Percentiles rank a stretch among this genome's conserved stretches.
Evolutionary conservation across 768 basidiomycete species (phyloP).

Genomic region (Mrakia frigida): DNA sequence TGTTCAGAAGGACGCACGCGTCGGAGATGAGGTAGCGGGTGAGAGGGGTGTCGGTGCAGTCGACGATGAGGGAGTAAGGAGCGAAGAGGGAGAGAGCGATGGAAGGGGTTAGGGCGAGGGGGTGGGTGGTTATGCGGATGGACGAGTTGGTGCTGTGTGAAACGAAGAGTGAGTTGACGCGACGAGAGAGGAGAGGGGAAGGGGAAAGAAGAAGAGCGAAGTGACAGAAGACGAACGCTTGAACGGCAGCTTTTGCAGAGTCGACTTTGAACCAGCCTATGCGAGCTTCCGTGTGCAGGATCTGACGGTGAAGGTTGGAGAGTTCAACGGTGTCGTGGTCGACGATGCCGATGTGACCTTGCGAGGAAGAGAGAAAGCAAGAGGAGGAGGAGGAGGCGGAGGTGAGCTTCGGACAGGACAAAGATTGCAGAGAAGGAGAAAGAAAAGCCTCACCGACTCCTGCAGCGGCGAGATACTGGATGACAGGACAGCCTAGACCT

Average conservation of each 20-base stretch:
- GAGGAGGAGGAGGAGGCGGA: background rate
- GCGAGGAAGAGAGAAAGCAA: background rate
- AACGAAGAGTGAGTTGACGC: background rate
- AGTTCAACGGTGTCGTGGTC: slow-evolving; percentile 83
- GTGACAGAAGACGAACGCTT: slow-evolving; percentile 51
- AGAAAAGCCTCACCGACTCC: slow-evolving; percentile 72
- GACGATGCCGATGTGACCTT: slow-evolving; percentile 77
- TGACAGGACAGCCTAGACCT: slow-evolving; percentile 88
- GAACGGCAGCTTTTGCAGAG: slow-evolving; percentile 68
- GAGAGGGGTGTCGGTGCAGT: slow-evolving; percentile 90
- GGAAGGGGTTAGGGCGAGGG: slow-evolving; percentile 50
- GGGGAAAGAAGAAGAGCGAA: background rate
- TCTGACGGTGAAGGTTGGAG: slow-evolving; percentile 87
- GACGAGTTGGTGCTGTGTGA: slow-evolving; percentile 64
- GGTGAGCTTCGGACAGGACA: background rate
- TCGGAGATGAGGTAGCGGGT: slow-evolving; percentile 93
- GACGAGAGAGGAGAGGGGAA: background rate
- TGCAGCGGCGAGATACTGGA: slow-evolving; percentile 88
- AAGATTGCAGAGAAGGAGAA: background rate
- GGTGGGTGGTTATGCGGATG: slow-evolving; percentile 56
- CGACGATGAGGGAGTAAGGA: slow-evolving; percentile 71
- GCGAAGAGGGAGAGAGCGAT: slow-evolving; percentile 57
- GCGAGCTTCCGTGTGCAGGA: slow-evolving; percentile 69
- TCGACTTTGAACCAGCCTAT: slow-evolving; percentile 74
- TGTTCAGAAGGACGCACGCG: slow-evolving; percentile 64